These are phyloP conservation scores for Cornus suecica DNA, from an alignment of 148 eudicot genomes.

Conservation along the genomic window DNA sequence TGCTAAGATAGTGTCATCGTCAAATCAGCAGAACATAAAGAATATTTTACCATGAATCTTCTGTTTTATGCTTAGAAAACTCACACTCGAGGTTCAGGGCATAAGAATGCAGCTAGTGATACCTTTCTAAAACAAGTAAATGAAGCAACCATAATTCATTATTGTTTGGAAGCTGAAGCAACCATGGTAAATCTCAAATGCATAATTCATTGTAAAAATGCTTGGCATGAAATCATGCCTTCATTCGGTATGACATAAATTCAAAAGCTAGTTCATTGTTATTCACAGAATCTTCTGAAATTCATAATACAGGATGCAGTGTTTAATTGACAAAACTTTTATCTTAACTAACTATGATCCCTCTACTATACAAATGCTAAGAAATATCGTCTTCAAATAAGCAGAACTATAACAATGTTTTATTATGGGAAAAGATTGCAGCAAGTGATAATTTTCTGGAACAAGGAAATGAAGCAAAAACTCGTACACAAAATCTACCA, in stretches of 20 bases:
- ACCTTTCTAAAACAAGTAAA: background rate
- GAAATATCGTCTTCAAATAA: background rate
- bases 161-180: too few species aligned
- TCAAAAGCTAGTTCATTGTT: conserved; percentile 8
- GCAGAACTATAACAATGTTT: background rate
- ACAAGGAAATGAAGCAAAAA: background rate
- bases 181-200: background rate
- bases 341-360: background rate
- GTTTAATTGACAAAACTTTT: background rate
- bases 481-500: background rate
- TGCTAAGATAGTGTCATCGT: background rate
- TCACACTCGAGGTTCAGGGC: background rate
- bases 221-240: background rate
- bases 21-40: background rate
- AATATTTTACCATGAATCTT: background rate
- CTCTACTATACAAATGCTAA: background rate
- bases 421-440: background rate
- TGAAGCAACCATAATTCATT: background rate
- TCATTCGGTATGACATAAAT: background rate
- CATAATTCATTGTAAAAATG: background rate
- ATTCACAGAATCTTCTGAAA: background rate
- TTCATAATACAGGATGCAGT: background rate
- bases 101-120: background rate
- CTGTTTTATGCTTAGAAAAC: background rate
- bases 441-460: background rate